Base-by-base conservation (phyloP, 352 stramenopile genomes). In the Globisporangium emineosum region DNA sequence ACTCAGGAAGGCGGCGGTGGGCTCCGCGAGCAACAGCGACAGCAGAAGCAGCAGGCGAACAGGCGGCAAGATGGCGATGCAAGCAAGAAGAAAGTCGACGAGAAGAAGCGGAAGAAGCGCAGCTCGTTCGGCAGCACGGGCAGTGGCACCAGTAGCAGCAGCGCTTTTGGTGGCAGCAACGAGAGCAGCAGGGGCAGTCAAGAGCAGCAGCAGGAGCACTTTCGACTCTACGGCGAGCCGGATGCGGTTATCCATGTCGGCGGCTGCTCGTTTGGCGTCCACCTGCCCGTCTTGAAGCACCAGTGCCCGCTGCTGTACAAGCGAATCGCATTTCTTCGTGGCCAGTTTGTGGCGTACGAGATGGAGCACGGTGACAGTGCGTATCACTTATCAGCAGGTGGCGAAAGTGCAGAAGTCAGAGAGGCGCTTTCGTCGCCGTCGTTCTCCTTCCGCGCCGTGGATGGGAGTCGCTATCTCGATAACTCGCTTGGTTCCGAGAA, bases 161-260 rank as follows among this genome's bases (percentile, higher is more conserved):
- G 52, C 32, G 37, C 61, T 5, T 40, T 61, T 13, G 52, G 27
- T 12, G 51, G 51, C 2, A 61, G 52, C 32, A 42, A 10, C 32
- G 35, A 32, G 32, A 12, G 21, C 42, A 37, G 35, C 40, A 32
- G 8, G 7, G 35, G 25, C 12, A n/a, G 21, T 15, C 8, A 35
- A 25, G 15, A 29, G 43, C 19, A 32, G 30, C 40, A 43, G 35
- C 58, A 57, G 17, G 29, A 45, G 35, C 47, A 21, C 32, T 12
- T 43, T 8, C 32, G 30, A 29, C 23, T 23, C 17, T 51, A 58
- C 6, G 59, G 59, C 2, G 47, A 56, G 3, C 59, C 72, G 15
- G 79, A 91, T 61, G 59, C 83, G 8, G 55, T 83, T 40, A 57
- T 92, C 17, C 79, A 89, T 57, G 69, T 79, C 0, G 68, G 80